Evolutionary conservation across 192 early-diverging fungal genomes (phyloP).

Genomic region (Linnemannia hyalina): DNA sequence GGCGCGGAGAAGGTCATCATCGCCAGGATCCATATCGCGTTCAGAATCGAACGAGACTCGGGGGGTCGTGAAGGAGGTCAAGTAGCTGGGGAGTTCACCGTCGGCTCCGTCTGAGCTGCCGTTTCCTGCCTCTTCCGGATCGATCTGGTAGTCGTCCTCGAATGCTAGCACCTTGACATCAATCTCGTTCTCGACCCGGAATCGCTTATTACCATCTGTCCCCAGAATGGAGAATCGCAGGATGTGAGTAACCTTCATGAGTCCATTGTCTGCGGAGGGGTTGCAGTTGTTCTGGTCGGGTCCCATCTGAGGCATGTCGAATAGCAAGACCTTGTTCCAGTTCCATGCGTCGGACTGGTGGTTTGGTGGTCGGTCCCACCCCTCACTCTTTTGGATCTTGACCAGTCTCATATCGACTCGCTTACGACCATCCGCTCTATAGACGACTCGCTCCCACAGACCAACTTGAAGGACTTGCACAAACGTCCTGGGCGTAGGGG

Average conservation of each 20-base stretch:
- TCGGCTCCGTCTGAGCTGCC: not conserved
- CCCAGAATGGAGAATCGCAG: slow-evolving; percentile 47
- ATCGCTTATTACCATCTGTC: slow-evolving; percentile 29
- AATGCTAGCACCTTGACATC: slow-evolving; percentile 48
- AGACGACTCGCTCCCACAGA: slow-evolving; percentile 50
- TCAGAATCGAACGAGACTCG: slow-evolving; percentile 53
- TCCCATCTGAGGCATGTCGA: slow-evolving; percentile 53
- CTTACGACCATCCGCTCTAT: slow-evolving; percentile 47
- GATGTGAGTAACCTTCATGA: slow-evolving; percentile 48
- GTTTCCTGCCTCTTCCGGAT: slow-evolving; percentile 14
- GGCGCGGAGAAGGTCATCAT: slow-evolving; percentile 31
- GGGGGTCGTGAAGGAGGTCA: slow-evolving; percentile 49
- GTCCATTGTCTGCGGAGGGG: slow-evolving; percentile 43
- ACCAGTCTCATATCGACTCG: slow-evolving; percentile 50
- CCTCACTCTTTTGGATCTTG: slow-evolving; percentile 56
- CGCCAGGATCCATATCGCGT: slow-evolving; percentile 37
- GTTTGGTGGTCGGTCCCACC: slow-evolving; percentile 29
- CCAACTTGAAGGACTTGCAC: slow-evolving; percentile 44
- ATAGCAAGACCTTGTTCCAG: slow-evolving; percentile 54
- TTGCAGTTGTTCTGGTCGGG: slow-evolving; percentile 45
- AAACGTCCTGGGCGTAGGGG: slow-evolving; percentile 14
- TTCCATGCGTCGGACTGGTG: slow-evolving; percentile 33
- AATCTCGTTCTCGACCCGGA: slow-evolving; percentile 43
- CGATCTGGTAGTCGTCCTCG: slow-evolving; percentile 33
- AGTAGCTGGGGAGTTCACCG: slow-evolving; percentile 37